phyloP scores from a whole-genome alignment of 176 grass and related monocot genomes.

The Lolium perenne region DNA sequence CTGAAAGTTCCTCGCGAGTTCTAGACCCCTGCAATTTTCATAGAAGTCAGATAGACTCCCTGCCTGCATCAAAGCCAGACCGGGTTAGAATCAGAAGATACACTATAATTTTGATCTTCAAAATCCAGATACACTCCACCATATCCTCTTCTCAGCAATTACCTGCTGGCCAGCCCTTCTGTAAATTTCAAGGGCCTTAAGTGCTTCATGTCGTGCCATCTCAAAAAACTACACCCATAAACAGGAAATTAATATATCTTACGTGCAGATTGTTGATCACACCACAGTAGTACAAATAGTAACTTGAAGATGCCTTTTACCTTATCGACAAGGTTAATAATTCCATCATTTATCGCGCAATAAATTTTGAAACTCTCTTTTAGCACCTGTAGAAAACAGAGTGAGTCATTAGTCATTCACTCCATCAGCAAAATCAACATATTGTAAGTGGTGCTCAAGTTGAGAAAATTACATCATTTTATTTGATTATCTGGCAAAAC shows the following conservation, averaged over 20 bases:
- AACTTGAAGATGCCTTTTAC: conserved; percentile 48
- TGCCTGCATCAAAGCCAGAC: conserved; percentile 66
- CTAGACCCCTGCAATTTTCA: conserved; percentile 89
- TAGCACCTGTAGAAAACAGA: conserved; percentile 64
- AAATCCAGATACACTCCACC: conserved; percentile 14
- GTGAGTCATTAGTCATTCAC: conserved; percentile 3
- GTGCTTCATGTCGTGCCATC: conserved; percentile 99
- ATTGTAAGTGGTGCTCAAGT: not conserved
- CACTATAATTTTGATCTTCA: not conserved
- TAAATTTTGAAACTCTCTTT: conserved; percentile 99
- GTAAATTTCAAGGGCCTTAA: conserved; percentile 96
- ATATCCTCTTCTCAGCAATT: conserved; percentile 5
- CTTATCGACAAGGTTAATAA: conserved; percentile 99
- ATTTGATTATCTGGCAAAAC: not conserved
- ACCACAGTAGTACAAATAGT: conserved; percentile 13
- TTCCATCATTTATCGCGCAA: conserved; percentile 99
- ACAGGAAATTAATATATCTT: conserved; percentile 29
- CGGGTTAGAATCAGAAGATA: not conserved
- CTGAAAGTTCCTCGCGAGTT: conserved; percentile 97
- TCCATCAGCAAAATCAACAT: conserved; percentile 29
- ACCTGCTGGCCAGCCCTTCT: conserved; percentile 98
- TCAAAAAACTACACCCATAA: conserved; percentile 92
- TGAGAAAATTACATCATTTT: not conserved
- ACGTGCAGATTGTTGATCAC: conserved; percentile 22
- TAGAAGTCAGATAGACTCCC: conserved; percentile 95